Conservation (phyloP, 495 filamentous ascomycete genomes). For the Lasiosphaeris hirsuta region DNA sequence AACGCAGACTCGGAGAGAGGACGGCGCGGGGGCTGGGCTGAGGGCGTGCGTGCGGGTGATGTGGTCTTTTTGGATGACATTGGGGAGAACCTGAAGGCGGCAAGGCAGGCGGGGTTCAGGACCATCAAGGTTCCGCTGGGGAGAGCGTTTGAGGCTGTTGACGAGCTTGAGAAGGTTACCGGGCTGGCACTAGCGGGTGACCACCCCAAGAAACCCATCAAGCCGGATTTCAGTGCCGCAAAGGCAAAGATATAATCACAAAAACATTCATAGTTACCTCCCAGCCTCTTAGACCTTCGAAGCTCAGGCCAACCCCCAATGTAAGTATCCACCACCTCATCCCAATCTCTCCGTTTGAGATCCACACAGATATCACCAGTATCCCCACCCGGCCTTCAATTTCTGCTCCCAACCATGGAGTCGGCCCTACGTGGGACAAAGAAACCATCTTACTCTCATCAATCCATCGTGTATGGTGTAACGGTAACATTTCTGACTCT, state of each 20-base stretch:
- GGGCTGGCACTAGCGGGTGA: constrained; percentile 44
- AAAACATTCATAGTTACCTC: background rate
- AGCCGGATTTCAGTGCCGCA: constrained; percentile 28
- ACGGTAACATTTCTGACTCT: constrained; percentile 15
- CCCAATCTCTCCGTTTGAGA: too few species aligned
- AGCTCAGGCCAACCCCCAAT: constrained; percentile 43
- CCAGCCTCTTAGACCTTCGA: constrained; percentile 10
- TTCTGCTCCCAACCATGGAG: too few species aligned
- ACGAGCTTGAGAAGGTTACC: constrained; percentile 49
- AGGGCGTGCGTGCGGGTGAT: constrained; percentile 59
- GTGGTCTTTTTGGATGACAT: constrained; percentile 94
- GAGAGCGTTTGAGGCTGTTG: constrained; percentile 67
- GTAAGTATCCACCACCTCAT: too few species aligned
- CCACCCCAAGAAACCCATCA: constrained; percentile 43
- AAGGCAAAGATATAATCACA: constrained; percentile 39
- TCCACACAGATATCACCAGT: too few species aligned
- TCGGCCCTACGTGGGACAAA: too few species aligned
- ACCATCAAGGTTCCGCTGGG: constrained; percentile 84
- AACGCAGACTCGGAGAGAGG: constrained; percentile 35
- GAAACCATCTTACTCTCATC: too few species aligned
- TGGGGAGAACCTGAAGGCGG: constrained; percentile 84
- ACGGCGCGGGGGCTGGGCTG: constrained; percentile 43
- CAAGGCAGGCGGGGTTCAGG: constrained; percentile 67
- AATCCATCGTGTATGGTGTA: constrained; percentile 11
- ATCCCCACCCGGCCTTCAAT: too few species aligned